Evolutionary conservation across 2,329 filamentous ascomycete genomes (phyloP).

Genomic region (Pyrenochaeta sp.): DNA sequence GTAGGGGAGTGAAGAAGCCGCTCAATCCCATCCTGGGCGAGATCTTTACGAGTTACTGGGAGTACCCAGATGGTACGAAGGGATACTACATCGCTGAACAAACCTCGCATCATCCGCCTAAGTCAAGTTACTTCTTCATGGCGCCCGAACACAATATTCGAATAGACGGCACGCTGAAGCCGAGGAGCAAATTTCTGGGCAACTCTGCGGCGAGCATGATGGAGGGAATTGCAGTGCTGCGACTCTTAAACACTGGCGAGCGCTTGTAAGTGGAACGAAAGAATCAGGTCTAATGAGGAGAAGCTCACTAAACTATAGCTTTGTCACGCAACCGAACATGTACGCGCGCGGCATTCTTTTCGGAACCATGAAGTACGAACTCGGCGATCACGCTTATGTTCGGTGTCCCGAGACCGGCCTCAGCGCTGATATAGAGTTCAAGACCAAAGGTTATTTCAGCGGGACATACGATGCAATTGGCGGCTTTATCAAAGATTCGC

Average conservation of each 20-base stretch:
- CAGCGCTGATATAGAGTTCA: conserved; percentile 93
- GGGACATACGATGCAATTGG: conserved; percentile 97
- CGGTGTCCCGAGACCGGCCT: conserved; percentile 88
- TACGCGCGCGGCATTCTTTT: conserved; percentile 97
- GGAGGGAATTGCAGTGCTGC: conserved; percentile 92
- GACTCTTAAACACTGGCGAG: conserved; percentile 84
- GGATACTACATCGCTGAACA: conserved; percentile 98
- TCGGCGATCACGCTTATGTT: conserved; percentile 94
- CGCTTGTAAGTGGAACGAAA: conserved; percentile 73
- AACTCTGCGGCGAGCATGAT: conserved; percentile 98
- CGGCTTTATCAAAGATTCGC: conserved; percentile 86
- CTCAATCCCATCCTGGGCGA: conserved; percentile 96
- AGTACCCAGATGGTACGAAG: conserved; percentile 81
- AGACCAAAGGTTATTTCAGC: conserved; percentile 96
- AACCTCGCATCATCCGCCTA: conserved; percentile 96
- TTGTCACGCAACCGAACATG: conserved; percentile 98
- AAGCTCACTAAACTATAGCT: conserved; percentile 60
- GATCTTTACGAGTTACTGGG: conserved; percentile 95
- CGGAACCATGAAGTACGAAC: conserved; percentile 99
- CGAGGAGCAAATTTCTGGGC: conserved; percentile 91
- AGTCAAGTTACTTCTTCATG: conserved; percentile 99
- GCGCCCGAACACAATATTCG: conserved; percentile 91
- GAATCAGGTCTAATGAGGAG: neutral
- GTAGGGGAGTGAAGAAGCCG: conserved; percentile 95
- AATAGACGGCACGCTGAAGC: conserved; percentile 95